phyloP scores from a whole-genome alignment of 208 protist species.

The Trypanosoma conorhini region DNA sequence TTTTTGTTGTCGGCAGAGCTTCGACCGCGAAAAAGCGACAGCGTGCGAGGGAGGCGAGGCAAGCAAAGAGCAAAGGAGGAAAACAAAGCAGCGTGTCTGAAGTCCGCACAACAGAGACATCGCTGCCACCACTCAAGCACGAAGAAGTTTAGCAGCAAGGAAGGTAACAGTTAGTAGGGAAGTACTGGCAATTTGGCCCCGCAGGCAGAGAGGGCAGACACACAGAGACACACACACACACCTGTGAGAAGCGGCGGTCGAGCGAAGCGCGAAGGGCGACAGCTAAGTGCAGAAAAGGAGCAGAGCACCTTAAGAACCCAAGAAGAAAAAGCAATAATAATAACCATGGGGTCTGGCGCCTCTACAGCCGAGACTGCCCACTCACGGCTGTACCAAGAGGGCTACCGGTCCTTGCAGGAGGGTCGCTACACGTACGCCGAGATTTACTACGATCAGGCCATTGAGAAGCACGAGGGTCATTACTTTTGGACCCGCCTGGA shows the following conservation, averaged over 20 bases:
- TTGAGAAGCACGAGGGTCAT: slow-evolving; percentile 38
- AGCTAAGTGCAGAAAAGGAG: no score
- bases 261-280: no score
- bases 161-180: background rate
- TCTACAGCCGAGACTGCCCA: slow-evolving; percentile 28
- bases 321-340: slow-evolving; percentile 10
- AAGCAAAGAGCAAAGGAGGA: background rate
- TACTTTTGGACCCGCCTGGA: slow-evolving; percentile 33
- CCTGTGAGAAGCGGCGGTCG: no score
- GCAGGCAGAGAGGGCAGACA: no score
- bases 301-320: slow-evolving; percentile 4
- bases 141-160: background rate
- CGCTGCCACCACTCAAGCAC: background rate
- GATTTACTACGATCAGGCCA: slow-evolving; percentile 46
- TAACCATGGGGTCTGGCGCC: slow-evolving; percentile 27
- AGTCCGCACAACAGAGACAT: background rate
- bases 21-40: background rate
- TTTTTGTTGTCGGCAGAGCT: background rate
- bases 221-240: background rate
- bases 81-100: background rate
- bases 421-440: slow-evolving; percentile 52
- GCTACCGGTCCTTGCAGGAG: slow-evolving; percentile 31
- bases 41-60: background rate
- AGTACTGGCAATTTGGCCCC: no score
- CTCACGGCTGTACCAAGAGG: slow-evolving; percentile 35